A percentile compares a stretch with the other conserved stretches of the same genome.
phyloP scores from a whole-genome alignment of 768 basidiomycete genomes.

The Tylopilus plumbeoviolaceoides region DNA sequence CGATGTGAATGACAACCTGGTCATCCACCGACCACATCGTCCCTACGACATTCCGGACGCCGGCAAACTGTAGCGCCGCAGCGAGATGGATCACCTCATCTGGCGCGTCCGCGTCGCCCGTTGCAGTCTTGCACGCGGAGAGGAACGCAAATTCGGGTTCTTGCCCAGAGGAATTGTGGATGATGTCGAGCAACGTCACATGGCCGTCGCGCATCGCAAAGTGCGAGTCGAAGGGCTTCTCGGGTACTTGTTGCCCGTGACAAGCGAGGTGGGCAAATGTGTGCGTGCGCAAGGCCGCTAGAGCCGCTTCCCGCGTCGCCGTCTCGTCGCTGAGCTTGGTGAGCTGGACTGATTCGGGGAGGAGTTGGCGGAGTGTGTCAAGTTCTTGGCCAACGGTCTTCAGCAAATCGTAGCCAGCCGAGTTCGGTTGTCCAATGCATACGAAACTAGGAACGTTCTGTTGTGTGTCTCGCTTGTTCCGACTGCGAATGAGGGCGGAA shows the following conservation, averaged over 20 bases:
- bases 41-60: conserved; percentile 26
- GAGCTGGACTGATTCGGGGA: conserved; percentile 6
- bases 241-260: conserved; percentile 19
- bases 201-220: conserved; percentile 17
- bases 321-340: conserved; percentile 10
- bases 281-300: conserved; percentile 13
- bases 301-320: conserved; percentile 11
- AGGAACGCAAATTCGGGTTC: conserved; percentile 28
- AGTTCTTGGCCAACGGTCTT: conserved; percentile 14
- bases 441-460: conserved; percentile 6
- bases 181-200: conserved; percentile 23
- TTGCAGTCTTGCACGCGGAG: conserved; percentile 30
- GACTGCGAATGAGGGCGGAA: conserved; percentile 22
- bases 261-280: conserved; percentile 27
- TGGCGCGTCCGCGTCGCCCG: conserved; percentile 18
- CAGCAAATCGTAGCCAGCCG: not conserved
- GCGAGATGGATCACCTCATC: conserved; percentile 31
- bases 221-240: conserved; percentile 16
- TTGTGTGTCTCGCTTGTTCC: not conserved
- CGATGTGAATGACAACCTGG: conserved; percentile 8
- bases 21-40: conserved; percentile 32
- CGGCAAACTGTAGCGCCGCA: conserved; percentile 28
- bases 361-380: conserved; percentile 5
- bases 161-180: conserved; percentile 6
- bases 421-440: conserved; percentile 17